Evolutionary conservation across 2,329 filamentous ascomycete species (phyloP), one percentile per base, ranked within the genome.

Genomic region (Blastomyces gilchristii): DNA sequence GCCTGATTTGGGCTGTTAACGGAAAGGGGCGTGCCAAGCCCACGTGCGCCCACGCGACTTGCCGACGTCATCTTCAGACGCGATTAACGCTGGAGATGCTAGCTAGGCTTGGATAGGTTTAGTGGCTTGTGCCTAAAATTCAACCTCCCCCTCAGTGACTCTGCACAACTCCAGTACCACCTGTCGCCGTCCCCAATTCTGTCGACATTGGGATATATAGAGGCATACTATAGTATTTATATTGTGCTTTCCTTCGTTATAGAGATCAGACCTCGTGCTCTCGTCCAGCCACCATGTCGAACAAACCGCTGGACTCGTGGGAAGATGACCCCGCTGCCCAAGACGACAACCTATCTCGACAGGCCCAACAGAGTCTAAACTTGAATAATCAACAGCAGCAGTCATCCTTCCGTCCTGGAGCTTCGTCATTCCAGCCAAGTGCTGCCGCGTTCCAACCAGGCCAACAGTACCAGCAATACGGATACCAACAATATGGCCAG

Each of bases 271-370:
- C 67, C 66, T 54, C 3, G 53, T 39, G 67, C 65, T 58, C 28
- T 65, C 63, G 65, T 16, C 39, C 43, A 3, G 22, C 63, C 73
- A 82, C 63, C 72, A 96, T 96, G 91, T 88, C 92, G 71, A 87
- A 92, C 76, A 58, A 58, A 34, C 54, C 54, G 12, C 89, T 91
- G 72, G 91, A 96, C 77, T 96, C 91, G 66, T 97, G 94, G 90
- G 92, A 97, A 79, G 91, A 96, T 72, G 90, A 92, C 72, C 86
- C 87, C 71, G 82, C 87, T 62, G 86, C 85, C 67, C 87, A 90
- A 81, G 88, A 92, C 71, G 88, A 84, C 68, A 77, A 90, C 75
- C 85, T 96, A 76, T 85, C 89, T 66, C 86, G 86, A 71, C 89
- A 92, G 81, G 79, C 89, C 47, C 85, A 88, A 70, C 85, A 88